These are phyloP conservation scores for Yarrowia divulgata DNA, from an alignment of 805 yeast species.

Conservation along the genomic window DNA sequence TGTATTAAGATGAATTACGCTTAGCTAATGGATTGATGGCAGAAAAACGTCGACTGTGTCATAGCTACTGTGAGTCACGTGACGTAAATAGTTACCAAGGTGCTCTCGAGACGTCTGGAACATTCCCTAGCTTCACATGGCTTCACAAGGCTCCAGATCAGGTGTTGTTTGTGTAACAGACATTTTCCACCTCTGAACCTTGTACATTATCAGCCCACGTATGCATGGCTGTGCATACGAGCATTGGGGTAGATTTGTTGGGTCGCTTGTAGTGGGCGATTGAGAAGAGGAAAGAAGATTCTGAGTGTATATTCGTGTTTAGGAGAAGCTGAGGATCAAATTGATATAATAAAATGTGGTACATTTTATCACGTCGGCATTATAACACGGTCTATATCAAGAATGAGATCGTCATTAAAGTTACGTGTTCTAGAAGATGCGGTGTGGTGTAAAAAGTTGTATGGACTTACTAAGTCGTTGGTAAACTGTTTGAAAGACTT, in stretches of 20 bases:
- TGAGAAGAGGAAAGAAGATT: too few species aligned
- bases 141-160: constrained; percentile 8
- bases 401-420: not conserved
- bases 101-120: not conserved
- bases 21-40: too few species aligned
- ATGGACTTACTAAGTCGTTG: too few species aligned
- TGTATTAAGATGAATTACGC: not conserved
- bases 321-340: too few species aligned
- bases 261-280: not conserved
- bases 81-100: not conserved
- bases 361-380: not conserved
- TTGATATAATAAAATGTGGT: not conserved
- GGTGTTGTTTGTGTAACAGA: not conserved
- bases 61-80: not conserved
- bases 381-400: not conserved
- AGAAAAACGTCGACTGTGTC: not conserved
- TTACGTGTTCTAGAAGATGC: constrained; percentile 1
- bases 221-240: constrained; percentile 32
- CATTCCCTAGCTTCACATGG: not conserved
- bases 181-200: not conserved
- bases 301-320: not conserved
- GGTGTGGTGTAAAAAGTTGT: not conserved
- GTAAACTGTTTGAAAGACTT: too few species aligned
- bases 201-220: constrained; percentile 33
- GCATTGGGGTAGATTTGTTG: not conserved